Evolutionary conservation across 768 basidiomycete genomes (phyloP).

Genomic region (Cubamyces lactineus): DNA sequence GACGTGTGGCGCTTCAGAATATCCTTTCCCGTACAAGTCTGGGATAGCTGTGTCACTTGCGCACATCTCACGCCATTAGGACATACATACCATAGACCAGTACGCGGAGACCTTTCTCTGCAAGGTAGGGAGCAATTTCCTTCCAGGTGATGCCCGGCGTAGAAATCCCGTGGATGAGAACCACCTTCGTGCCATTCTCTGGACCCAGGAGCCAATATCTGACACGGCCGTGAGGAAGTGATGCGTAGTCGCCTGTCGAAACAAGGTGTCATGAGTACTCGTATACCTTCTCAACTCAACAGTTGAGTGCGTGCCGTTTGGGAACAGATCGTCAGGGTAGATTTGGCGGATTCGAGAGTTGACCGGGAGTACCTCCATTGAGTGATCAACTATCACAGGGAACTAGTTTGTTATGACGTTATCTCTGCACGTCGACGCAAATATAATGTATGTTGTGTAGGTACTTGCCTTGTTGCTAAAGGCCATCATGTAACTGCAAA

Average conservation of each 20-base stretch:
- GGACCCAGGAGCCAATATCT: constrained; percentile 81
- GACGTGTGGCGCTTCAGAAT: constrained; percentile 75
- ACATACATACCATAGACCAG: constrained; percentile 65
- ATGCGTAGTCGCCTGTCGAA: constrained; percentile 45
- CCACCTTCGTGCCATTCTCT: constrained; percentile 66
- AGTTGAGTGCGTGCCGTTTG: constrained; percentile 27
- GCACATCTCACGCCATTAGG: too few species aligned
- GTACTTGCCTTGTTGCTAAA: background rate
- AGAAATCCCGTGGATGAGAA: constrained; percentile 77
- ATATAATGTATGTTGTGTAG: background rate
- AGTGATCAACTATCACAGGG: constrained; percentile 27
- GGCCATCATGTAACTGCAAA: too few species aligned
- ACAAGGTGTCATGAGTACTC: too few species aligned
- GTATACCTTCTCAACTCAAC: too few species aligned
- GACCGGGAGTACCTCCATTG: constrained; percentile 32
- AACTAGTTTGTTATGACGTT: constrained; percentile 15
- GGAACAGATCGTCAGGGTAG: constrained; percentile 38
- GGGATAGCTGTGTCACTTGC: background rate
- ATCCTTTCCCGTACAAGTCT: constrained; percentile 85
- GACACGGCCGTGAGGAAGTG: constrained; percentile 59
- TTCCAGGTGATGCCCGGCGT: constrained; percentile 77
- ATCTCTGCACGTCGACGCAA: too few species aligned
- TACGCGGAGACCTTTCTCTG: constrained; percentile 66
- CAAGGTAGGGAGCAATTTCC: constrained; percentile 66
- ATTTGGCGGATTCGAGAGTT: constrained; percentile 28